phyloP scores from a whole-genome alignment of 345 rosid species.

The Psidium guajava region DNA sequence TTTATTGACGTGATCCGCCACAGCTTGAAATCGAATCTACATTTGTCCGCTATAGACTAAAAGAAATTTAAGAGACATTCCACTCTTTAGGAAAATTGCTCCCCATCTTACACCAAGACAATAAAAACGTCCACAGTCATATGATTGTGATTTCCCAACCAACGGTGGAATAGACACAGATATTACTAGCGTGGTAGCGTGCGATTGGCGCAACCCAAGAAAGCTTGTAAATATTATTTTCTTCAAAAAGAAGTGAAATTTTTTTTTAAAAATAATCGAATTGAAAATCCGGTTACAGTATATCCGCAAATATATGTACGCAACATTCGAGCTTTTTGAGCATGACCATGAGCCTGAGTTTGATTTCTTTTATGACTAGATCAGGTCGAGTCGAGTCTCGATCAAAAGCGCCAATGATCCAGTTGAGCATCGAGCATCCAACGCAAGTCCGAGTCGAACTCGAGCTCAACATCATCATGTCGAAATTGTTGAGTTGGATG shows the following conservation, averaged over 20 bases:
- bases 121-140: no score
- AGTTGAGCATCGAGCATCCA: rapidly evolving
- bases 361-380: neutral
- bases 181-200: no score
- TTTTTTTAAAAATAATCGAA: neutral
- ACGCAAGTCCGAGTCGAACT: rapidly evolving
- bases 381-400: neutral
- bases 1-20: no score
- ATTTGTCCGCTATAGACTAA: neutral
- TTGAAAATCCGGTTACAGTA: neutral
- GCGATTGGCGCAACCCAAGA: no score
- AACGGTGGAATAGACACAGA: neutral
- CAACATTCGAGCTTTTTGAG: neutral
- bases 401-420: rapidly evolving
- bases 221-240: neutral
- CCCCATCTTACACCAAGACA: no score
- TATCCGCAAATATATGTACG: neutral
- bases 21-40: no score
- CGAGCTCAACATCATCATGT: rapidly evolving
- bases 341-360: rapidly evolving
- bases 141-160: neutral
- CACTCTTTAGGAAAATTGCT: neutral
- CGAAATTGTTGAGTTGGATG: no score
- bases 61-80: neutral
- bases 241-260: neutral